These are phyloP conservation scores for Fusarium nygamai DNA, from an alignment of 2,329 filamentous ascomycete species.

Conservation along the genomic window DNA sequence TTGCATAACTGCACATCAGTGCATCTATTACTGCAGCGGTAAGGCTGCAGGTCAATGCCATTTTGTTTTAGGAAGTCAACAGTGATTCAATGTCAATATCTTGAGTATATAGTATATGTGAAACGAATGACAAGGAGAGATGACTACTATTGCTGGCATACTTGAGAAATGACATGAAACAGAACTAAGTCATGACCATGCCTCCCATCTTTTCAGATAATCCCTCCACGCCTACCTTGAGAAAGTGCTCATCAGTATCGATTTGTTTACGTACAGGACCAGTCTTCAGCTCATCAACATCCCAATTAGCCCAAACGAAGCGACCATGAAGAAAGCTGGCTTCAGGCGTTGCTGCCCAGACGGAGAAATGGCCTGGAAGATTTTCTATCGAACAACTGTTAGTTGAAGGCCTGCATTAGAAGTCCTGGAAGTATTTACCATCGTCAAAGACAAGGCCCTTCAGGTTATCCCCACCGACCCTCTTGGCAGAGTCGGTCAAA, in stretches of 20 bases:
- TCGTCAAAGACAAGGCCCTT: neutral
- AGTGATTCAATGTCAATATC: neutral
- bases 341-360: neutral
- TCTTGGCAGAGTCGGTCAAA: neutral
- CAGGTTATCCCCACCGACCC: neutral
- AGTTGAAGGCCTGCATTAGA: rapidly evolving
- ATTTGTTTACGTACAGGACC: neutral
- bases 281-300: neutral
- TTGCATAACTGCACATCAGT: neutral
- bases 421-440: neutral
- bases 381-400: neutral
- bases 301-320: neutral
- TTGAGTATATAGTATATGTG: too few species aligned
- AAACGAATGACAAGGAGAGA: rapidly evolving
- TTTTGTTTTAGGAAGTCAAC: rapidly evolving
- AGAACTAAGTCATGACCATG: neutral
- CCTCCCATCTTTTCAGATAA: neutral
- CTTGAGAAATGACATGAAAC: rapidly evolving
- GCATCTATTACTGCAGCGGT: rapidly evolving
- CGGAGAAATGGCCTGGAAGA: neutral
- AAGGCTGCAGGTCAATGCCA: rapidly evolving
- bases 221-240: neutral
- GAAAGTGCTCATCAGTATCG: neutral
- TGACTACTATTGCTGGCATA: rapidly evolving
- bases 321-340: neutral